Percentiles rank a stretch among this genome's conserved stretches.
Evolutionary conservation across 306 rosid genomes (phyloP).

Genomic region (Dryas alaskensis): DNA sequence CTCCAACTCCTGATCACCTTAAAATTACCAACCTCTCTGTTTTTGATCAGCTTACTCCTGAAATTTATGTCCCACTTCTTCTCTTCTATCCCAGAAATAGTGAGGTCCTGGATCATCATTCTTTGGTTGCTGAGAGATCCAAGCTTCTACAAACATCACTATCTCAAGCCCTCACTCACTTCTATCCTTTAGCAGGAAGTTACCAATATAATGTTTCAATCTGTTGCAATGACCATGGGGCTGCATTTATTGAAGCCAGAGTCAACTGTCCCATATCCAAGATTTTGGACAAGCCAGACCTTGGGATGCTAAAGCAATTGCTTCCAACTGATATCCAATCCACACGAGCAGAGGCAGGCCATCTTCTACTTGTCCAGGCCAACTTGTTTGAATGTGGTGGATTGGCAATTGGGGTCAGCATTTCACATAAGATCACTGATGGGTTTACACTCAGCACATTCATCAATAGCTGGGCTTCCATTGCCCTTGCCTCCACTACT

Average conservation of each 20-base stretch:
- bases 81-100: background rate
- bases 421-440: conserved; percentile 40
- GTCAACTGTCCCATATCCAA: background rate
- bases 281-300: conserved; percentile 4
- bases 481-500: background rate
- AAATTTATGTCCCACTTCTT: background rate
- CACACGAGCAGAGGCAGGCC: background rate
- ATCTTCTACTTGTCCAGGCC: conserved; percentile 33
- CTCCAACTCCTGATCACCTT: conserved; percentile 32
- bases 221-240: conserved; percentile 19
- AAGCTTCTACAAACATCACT: background rate
- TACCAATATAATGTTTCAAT: background rate
- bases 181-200: conserved; percentile 18
- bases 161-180: conserved; percentile 8
- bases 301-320: background rate
- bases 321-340: background rate
- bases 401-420: conserved; percentile 32
- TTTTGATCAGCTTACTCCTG: conserved; percentile 19
- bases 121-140: background rate
- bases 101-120: background rate
- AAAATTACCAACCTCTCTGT: conserved; percentile 7
- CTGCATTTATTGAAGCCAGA: background rate
- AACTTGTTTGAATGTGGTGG: conserved; percentile 41
- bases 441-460: conserved; percentile 29
- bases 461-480: conserved; percentile 28